phyloP scores from a whole-genome alignment of 2,329 filamentous ascomycete species.

The Apiospora kogelbergensis region DNA sequence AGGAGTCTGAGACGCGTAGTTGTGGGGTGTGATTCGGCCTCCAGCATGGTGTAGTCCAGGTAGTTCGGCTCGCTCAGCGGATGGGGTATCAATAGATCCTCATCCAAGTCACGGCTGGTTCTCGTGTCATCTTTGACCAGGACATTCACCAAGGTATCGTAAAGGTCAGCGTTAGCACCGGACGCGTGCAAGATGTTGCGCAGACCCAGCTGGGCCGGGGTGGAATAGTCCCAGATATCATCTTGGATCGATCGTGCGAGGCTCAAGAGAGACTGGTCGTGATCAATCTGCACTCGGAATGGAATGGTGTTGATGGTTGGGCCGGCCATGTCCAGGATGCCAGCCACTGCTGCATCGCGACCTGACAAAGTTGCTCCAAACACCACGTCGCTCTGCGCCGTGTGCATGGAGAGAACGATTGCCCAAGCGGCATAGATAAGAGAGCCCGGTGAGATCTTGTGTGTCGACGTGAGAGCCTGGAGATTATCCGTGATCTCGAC shows the following conservation, averaged over 20 bases:
- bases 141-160: slow-evolving; percentile 14
- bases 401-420: slow-evolving; percentile 18
- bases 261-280: slow-evolving; percentile 24
- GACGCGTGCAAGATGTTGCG: slow-evolving; percentile 20
- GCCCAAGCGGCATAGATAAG: slow-evolving; percentile 20
- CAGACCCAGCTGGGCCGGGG: slow-evolving; percentile 32
- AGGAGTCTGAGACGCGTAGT: not conserved
- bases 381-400: slow-evolving; percentile 35
- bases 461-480: not conserved
- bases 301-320: slow-evolving; percentile 42
- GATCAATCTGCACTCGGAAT: slow-evolving; percentile 23
- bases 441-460: slow-evolving; percentile 10
- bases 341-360: slow-evolving; percentile 43
- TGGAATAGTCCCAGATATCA: slow-evolving; percentile 27
- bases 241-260: slow-evolving; percentile 18
- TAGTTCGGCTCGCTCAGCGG: slow-evolving; percentile 11
- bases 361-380: slow-evolving; percentile 41
- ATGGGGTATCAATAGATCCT: not conserved
- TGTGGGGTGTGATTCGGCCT: slow-evolving; percentile 2
- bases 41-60: slow-evolving; percentile 13
- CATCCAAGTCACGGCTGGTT: not conserved
- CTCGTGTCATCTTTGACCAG: slow-evolving; percentile 3
- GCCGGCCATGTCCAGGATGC: slow-evolving; percentile 46
- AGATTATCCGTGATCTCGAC: slow-evolving; percentile 11
- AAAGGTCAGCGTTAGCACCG: slow-evolving; percentile 4